Evolutionary conservation across 768 basidiomycete genomes (phyloP).

Genomic region (Cystofilobasidium bisporidii): DNA sequence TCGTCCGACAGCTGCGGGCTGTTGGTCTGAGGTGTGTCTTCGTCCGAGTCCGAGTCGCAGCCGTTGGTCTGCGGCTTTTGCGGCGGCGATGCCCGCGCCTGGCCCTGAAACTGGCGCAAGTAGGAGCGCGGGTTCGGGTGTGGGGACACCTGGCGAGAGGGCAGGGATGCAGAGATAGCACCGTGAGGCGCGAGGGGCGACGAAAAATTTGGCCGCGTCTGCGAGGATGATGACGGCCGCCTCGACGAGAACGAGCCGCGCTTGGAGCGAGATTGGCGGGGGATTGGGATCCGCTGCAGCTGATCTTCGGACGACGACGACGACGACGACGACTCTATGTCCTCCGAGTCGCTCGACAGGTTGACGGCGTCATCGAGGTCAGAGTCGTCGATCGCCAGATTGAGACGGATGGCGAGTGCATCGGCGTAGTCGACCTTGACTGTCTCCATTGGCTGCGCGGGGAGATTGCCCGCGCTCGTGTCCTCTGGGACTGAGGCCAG

Average conservation of each 20-base stretch:
- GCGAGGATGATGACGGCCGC: slow-evolving; percentile 7
- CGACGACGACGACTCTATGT: slow-evolving; percentile 6
- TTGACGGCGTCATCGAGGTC: slow-evolving; percentile 8
- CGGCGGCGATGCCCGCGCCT: not conserved
- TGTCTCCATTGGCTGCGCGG: not conserved
- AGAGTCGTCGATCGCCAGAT: slow-evolving; percentile 15
- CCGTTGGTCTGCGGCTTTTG: not conserved
- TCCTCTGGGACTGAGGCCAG: not conserved
- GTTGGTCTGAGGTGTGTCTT: not conserved
- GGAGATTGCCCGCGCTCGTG: not conserved
- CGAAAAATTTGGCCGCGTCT: not conserved
- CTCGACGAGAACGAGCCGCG: not conserved
- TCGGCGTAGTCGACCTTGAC: not conserved
- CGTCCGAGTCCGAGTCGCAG: not conserved
- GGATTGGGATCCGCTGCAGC: slow-evolving; percentile 6
- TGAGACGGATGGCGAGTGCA: not conserved
- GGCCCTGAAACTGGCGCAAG: not conserved
- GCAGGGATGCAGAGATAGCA: not conserved
- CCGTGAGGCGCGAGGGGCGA: not conserved
- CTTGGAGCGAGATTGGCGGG: slow-evolving; percentile 2
- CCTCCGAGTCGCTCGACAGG: slow-evolving; percentile 1
- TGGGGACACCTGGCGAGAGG: not conserved
- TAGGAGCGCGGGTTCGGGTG: slow-evolving; percentile 1
- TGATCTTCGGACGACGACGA: slow-evolving; percentile 18
- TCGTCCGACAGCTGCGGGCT: slow-evolving; percentile 6